A percentile compares a stretch with the other conserved stretches of the same genome.
Conservation (phyloP, 116 monocot species). For the Cymodocea nodosa region DNA sequence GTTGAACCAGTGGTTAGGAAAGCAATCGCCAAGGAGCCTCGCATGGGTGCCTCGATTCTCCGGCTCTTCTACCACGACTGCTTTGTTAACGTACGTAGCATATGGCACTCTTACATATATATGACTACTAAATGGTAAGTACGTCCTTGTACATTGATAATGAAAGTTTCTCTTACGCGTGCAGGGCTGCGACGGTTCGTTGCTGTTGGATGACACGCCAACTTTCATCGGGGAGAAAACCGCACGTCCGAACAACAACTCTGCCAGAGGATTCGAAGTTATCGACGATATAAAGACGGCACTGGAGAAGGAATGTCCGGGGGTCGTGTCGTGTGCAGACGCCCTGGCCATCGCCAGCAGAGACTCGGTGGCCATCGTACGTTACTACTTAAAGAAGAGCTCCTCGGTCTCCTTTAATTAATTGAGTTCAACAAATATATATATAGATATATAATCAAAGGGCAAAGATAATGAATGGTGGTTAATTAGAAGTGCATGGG, state of each 20-base stretch:
- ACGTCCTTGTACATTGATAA: too few species aligned
- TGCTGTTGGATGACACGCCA: slow-evolving; percentile 44
- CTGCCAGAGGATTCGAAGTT: slow-evolving; percentile 35
- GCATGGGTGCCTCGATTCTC: slow-evolving; percentile 31
- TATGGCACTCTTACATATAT: background rate
- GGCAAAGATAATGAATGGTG: background rate
- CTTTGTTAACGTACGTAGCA: slow-evolving; percentile 42
- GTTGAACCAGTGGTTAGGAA: slow-evolving; percentile 6
- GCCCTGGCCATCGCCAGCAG: slow-evolving; percentile 37
- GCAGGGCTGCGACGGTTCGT: slow-evolving; percentile 57
- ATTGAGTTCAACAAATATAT: too few species aligned
- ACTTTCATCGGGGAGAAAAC: slow-evolving; percentile 42
- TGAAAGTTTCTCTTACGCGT: too few species aligned
- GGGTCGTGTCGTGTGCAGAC: slow-evolving; percentile 54
- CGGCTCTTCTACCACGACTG: slow-evolving; percentile 70
- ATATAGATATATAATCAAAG: background rate
- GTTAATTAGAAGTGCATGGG: too few species aligned
- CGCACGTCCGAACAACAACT: slow-evolving; percentile 38
- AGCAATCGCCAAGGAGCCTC: slow-evolving; percentile 10
- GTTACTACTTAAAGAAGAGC: background rate
- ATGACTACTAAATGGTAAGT: too few species aligned
- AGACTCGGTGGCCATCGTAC: slow-evolving; percentile 40
- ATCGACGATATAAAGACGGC: slow-evolving; percentile 40
- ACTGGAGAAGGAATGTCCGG: slow-evolving; percentile 36
- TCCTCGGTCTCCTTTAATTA: too few species aligned